Conservation (phyloP, 371 early-diverging fungal genomes). For the Smittium mucronatum region DNA sequence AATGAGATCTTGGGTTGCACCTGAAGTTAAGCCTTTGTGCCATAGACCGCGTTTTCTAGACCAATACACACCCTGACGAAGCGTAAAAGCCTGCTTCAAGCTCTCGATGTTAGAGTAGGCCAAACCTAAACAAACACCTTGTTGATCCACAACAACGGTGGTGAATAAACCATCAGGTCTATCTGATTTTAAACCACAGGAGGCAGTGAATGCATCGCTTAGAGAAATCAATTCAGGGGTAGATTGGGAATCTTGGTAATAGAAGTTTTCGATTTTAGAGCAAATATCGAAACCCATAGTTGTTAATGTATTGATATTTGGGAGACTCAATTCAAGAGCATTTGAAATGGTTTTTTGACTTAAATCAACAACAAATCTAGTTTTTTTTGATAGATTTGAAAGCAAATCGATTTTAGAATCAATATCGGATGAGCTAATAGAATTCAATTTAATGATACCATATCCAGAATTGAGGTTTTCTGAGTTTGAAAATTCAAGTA, state of each 20-base stretch:
- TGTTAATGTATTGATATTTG: not conserved
- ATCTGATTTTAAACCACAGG: constrained; percentile 47
- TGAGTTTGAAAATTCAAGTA: not conserved
- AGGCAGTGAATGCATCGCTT: constrained; percentile 48
- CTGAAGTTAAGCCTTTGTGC: constrained; percentile 90
- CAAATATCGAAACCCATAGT: not conserved
- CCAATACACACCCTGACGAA: constrained; percentile 80
- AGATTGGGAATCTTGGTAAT: not conserved
- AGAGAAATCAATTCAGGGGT: not conserved
- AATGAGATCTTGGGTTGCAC: constrained; percentile 73
- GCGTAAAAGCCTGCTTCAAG: constrained; percentile 63
- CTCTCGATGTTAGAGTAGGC: constrained; percentile 79
- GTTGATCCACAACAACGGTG: constrained; percentile 86
- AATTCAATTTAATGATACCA: not conserved
- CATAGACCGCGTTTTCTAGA: constrained; percentile 80
- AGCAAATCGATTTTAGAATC: not conserved
- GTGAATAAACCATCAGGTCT: constrained; percentile 79
- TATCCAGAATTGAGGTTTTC: not conserved
- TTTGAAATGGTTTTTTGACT: not conserved
- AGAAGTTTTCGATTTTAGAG: not conserved
- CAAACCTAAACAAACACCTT: constrained; percentile 73
- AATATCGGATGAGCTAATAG: not conserved
- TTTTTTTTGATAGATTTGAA: not conserved
- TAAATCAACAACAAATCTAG: not conserved
- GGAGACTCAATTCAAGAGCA: not conserved